Conservation (phyloP, 106 monocot genomes). For the Dendrobium officinale region DNA sequence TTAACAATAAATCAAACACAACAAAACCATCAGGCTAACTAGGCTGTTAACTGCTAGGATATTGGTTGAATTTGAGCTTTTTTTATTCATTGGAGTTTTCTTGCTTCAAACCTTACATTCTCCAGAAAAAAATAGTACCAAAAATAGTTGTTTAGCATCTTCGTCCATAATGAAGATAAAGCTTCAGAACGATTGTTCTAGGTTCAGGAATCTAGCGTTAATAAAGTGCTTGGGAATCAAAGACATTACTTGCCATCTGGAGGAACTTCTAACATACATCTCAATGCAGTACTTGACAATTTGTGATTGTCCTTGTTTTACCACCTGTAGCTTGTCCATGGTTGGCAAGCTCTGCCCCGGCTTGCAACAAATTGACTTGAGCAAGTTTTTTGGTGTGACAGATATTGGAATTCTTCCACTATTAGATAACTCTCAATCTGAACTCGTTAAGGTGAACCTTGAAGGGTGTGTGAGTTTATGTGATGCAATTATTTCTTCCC, state of each 20-base stretch:
- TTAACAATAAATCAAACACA: too few relatives aligned
- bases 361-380: constrained; percentile 54
- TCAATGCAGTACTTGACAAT: constrained; percentile 55
- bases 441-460: constrained; percentile 52
- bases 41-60: too few relatives aligned
- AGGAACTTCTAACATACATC: constrained; percentile 24
- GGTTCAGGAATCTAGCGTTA: constrained; percentile 43
- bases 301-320: constrained; percentile 58
- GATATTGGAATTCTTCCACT: constrained; percentile 54
- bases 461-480: constrained; percentile 55
- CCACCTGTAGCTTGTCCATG: constrained; percentile 43
- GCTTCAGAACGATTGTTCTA: constrained; percentile 24
- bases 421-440: constrained; percentile 29
- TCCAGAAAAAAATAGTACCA: too few relatives aligned
- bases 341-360: constrained; percentile 52
- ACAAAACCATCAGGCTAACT: too few relatives aligned
- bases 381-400: constrained; percentile 43
- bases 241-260: constrained; percentile 23
- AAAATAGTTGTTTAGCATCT: too few relatives aligned
- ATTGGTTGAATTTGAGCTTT: too few relatives aligned
- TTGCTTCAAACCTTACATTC: too few relatives aligned
- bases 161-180: too few relatives aligned
- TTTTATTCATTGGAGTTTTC: too few relatives aligned
- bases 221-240: constrained; percentile 72
- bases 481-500: constrained; percentile 34